These are phyloP conservation scores for Lichtheimia ramosa DNA, from an alignment of 371 early-diverging fungal species.

Conservation along the genomic window DNA sequence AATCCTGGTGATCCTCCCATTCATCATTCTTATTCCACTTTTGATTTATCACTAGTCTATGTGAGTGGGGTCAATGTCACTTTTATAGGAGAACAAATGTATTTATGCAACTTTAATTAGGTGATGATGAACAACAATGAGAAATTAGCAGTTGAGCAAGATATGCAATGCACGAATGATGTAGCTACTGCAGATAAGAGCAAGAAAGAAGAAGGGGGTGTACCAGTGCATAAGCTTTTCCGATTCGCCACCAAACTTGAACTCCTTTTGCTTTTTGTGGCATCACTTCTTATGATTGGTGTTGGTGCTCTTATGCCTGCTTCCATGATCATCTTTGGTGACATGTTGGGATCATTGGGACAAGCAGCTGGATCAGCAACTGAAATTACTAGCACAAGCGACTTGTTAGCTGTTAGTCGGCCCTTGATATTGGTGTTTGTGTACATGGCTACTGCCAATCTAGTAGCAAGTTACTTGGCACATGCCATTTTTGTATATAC, in stretches of 20 bases:
- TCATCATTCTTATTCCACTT: too few relatives aligned
- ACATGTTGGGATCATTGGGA: not conserved
- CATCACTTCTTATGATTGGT: conserved; percentile 17
- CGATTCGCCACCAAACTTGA: conserved; percentile 11
- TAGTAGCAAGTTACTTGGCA: conserved; percentile 15
- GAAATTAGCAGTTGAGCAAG: too few relatives aligned
- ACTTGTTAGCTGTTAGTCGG: conserved; percentile 13
- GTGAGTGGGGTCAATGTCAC: too few relatives aligned
- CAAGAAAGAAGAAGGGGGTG: conserved; percentile 18
- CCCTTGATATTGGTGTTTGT: conserved; percentile 21
- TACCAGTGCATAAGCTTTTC: conserved; percentile 1
- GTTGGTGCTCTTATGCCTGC: conserved; percentile 39
- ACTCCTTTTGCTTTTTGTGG: conserved; percentile 20
- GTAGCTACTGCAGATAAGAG: too few relatives aligned
- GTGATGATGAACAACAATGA: too few relatives aligned
- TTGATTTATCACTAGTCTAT: too few relatives aligned
- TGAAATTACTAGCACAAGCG: not conserved
- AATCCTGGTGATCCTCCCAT: too few relatives aligned
- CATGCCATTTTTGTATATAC: conserved; percentile 19
- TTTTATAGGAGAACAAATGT: too few relatives aligned
- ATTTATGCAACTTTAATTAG: too few relatives aligned
- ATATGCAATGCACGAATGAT: too few relatives aligned
- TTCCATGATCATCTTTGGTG: conserved; percentile 39
- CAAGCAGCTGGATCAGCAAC: too few relatives aligned
- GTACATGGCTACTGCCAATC: conserved; percentile 15